phyloP scores from a whole-genome alignment of 1,139 yeast species.

The Scheffersomyces segobiensis region DNA sequence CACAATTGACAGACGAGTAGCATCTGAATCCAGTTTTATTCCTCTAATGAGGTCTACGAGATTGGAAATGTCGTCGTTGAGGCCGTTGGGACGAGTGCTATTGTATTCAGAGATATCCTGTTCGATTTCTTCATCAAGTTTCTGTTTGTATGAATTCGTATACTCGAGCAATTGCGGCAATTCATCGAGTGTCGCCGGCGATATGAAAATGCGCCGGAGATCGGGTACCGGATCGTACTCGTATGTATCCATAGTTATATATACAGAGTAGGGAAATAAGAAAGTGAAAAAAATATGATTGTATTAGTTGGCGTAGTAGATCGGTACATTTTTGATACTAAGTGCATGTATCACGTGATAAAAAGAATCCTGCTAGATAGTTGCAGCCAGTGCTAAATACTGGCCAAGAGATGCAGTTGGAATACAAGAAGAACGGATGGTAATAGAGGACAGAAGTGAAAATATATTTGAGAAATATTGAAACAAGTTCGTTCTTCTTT shows the following conservation, averaged over 20 bases:
- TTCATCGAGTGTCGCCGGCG: slow-evolving; percentile 46
- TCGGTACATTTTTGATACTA: neutral
- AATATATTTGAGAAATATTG: neutral
- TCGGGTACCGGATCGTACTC: slow-evolving; percentile 36
- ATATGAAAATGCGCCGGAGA: slow-evolving; percentile 36
- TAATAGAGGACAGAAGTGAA: neutral
- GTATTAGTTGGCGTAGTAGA: neutral
- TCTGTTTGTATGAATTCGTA: slow-evolving; percentile 44
- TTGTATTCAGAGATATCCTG: slow-evolving; percentile 30
- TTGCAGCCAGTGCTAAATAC: neutral
- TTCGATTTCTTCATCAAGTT: slow-evolving; percentile 43
- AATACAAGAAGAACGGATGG: neutral
- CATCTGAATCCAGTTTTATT: slow-evolving; percentile 28
- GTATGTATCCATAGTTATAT: slow-evolving; percentile 3
- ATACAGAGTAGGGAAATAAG: neutral
- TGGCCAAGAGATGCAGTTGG: neutral
- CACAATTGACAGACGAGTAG: slow-evolving; percentile 64
- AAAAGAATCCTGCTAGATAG: too few species aligned
- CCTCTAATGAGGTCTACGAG: slow-evolving; percentile 41
- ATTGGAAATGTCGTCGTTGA: slow-evolving; percentile 45
- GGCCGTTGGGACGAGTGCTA: slow-evolving; percentile 19
- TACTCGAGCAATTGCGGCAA: slow-evolving; percentile 46
- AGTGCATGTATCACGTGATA: neutral
- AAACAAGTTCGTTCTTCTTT: too few species aligned
- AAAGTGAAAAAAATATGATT: neutral